phyloP scores from a whole-genome alignment of 352 stramenopile species.

The Hyaloperonospora brassicae region DNA sequence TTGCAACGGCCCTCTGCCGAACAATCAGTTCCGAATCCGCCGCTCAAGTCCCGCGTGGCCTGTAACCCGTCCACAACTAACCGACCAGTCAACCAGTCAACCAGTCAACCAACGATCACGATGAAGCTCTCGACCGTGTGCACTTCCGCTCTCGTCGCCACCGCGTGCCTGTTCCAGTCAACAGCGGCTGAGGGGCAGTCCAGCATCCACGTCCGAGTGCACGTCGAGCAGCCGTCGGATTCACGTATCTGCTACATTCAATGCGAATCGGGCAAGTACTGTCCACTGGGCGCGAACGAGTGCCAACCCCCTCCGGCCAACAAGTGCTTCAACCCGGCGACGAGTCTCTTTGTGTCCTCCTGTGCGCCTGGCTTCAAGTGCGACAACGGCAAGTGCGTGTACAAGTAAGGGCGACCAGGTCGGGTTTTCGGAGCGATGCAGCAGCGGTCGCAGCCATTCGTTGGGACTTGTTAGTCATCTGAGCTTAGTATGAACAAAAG shows the following conservation, averaged over 20 bases:
- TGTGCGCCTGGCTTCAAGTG: constrained; percentile 29
- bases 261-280: constrained; percentile 23
- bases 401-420: constrained; percentile 15
- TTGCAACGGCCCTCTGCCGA: too few relatives aligned
- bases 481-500: not conserved
- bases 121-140: constrained; percentile 33
- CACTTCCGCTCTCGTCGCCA: constrained; percentile 13
- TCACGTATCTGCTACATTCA: constrained; percentile 18
- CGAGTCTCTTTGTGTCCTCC: constrained; percentile 12
- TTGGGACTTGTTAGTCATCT: not conserved
- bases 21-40: too few relatives aligned
- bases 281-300: constrained; percentile 9
- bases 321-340: constrained; percentile 30
- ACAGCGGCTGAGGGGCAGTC: constrained; percentile 13
- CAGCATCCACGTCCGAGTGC: constrained; percentile 24
- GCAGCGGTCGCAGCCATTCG: constrained; percentile 4
- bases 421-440: not conserved
- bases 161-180: constrained; percentile 16
- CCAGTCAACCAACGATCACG: not conserved
- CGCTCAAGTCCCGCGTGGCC: too few relatives aligned
- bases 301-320: constrained; percentile 10
- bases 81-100: not conserved
- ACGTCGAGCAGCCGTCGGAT: constrained; percentile 8
- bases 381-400: constrained; percentile 26
- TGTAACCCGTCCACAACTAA: too few relatives aligned